Base-by-base conservation (phyloP, 2,329 filamentous ascomycete species). In the Elsinoe necatrix region DNA sequence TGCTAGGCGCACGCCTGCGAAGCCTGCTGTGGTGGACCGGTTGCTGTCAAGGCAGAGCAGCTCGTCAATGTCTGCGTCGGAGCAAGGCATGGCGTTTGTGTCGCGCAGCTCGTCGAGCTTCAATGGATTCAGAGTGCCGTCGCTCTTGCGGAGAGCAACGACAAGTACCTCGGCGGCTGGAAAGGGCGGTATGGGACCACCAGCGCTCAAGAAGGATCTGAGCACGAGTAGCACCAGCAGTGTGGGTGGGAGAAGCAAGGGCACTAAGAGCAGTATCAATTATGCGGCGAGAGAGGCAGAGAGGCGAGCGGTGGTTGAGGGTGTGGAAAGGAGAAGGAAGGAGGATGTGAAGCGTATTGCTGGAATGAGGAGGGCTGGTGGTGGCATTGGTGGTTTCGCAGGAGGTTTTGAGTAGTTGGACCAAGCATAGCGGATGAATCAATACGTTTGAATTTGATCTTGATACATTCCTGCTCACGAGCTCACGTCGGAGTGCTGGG, bases 111-210 rank as follows among this genome's bases (percentile, higher is more conserved):
- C 48, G 1, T 57, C 58, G 1, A 20, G 34, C 8, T 42, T 51
- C 27, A 54, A 45, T 21, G 54, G 74, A 0, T 87, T 89, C 78
- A 84, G 81, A 63, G 80, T 87, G 1, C 87, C 88, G 0, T 78
- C 80, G 0, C 76, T 93, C 18, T 77, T 93, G 16, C 81, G 87
- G 23, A 80, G 86, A 27, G 86, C 87, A 3, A 92, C 87, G 0
- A 85, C 84, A 27, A 73, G 69, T 57, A 62, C 60, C 4, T 43
- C 37, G 14, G 52, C 14, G 16, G 37, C 11, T 34, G 61, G 62
- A 2, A 63, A 64, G 21, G 48, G 48, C 27, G 64, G 64, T 5
- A 60, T 54, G 39, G 27, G 45, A 14, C 56, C 57, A n/a, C 56
- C 56, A 3, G 11, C 47, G 12, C 41, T 59, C 54, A 62, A 25